Percentiles rank a stretch among this genome's conserved stretches.
These are phyloP conservation scores for Echria macrotheca DNA, from an alignment of 495 filamentous ascomycete species.

Conservation along the genomic window DNA sequence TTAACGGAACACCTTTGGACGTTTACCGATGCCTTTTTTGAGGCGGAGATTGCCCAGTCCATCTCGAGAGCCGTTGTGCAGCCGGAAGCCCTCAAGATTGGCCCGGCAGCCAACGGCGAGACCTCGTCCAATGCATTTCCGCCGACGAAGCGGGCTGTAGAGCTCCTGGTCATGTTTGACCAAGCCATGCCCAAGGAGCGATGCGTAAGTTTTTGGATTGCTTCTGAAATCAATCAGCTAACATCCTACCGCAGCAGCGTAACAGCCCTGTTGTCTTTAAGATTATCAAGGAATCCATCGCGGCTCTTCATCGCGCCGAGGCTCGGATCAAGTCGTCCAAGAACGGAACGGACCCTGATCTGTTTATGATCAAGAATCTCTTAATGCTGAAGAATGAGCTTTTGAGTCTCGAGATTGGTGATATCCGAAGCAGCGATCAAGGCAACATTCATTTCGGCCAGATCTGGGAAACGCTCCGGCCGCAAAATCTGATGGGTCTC, in stretches of 20 bases:
- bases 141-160: constrained; percentile 70
- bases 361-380: constrained; percentile 89
- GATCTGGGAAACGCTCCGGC: constrained; percentile 66
- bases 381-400: constrained; percentile 88
- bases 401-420: constrained; percentile 87
- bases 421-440: constrained; percentile 59
- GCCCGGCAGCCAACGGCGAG: constrained; percentile 33
- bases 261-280: constrained; percentile 45
- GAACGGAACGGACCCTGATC: constrained; percentile 57
- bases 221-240: constrained; percentile 16
- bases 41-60: constrained; percentile 46
- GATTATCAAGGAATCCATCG: constrained; percentile 42
- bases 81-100: constrained; percentile 39
- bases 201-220: constrained; percentile 55
- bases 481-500: constrained; percentile 38
- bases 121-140: constrained; percentile 55
- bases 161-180: constrained; percentile 79
- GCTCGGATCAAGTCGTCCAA: constrained; percentile 37
- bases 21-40: constrained; percentile 44
- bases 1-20: constrained; percentile 49
- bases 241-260: constrained; percentile 43
- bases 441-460: constrained; percentile 62
- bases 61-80: constrained; percentile 41
- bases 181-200: constrained; percentile 56
- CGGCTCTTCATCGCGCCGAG: constrained; percentile 48